phyloP scores from a whole-genome alignment of 1,284 basidiomycete species.

The Austropuccinia psidii region DNA sequence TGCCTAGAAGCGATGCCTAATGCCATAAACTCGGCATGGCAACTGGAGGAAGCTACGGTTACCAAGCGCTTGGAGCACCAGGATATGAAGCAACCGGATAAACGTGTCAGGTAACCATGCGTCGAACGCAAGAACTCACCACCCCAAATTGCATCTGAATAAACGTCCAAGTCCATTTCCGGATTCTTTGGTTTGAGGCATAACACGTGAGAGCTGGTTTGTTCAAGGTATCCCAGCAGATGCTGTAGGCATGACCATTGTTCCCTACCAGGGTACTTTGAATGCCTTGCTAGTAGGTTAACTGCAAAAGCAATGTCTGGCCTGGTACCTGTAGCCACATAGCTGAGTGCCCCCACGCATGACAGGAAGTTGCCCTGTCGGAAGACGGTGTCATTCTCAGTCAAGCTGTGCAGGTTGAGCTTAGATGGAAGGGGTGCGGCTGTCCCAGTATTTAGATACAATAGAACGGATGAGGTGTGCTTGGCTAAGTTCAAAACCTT shows the following conservation, averaged over 20 bases:
- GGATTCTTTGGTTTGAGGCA: too few species aligned
- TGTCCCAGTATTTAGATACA: not conserved
- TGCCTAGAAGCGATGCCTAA: too few species aligned
- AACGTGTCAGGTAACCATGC: too few species aligned
- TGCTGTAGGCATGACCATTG: not conserved
- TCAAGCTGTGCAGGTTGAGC: not conserved
- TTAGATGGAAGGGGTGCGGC: not conserved
- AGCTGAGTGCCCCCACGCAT: not conserved
- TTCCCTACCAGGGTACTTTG: not conserved
- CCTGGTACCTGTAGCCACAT: not conserved
- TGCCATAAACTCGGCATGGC: too few species aligned
- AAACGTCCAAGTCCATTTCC: not conserved
- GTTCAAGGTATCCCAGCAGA: not conserved
- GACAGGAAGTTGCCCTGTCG: not conserved
- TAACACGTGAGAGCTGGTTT: too few species aligned
- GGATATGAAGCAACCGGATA: too few species aligned
- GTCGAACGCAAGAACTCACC: too few species aligned
- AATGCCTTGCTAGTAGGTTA: not conserved
- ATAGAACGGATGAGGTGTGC: not conserved
- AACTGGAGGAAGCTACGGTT: too few species aligned
- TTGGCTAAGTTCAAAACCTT: not conserved
- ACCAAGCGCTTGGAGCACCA: too few species aligned
- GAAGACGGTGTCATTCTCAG: not conserved
- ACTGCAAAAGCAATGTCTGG: constrained; percentile 9
- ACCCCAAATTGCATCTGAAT: not conserved